These are phyloP conservation scores for Mycena sp. DNA, from an alignment of 1,284 basidiomycete genomes.

Conservation along the genomic window DNA sequence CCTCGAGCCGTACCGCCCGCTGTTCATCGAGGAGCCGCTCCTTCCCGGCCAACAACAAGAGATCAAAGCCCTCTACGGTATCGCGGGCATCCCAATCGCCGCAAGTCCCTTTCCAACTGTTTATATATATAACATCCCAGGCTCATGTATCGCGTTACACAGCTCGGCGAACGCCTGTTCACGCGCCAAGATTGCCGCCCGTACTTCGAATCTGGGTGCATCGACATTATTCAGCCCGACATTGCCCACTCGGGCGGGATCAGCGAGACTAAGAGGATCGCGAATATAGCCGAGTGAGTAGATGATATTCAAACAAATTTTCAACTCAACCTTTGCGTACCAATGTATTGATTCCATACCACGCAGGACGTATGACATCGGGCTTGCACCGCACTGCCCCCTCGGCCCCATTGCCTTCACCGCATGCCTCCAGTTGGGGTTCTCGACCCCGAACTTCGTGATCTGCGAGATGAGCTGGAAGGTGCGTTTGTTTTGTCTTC, in stretches of 20 bases:
- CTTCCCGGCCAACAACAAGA: slow-evolving; percentile 25
- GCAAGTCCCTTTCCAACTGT: too few species aligned
- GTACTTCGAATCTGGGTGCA: slow-evolving; percentile 73
- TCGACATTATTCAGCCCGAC: slow-evolving; percentile 83
- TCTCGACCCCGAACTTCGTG: slow-evolving; percentile 58
- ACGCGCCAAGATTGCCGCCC: slow-evolving; percentile 77
- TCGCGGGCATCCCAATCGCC: slow-evolving; percentile 28
- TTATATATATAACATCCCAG: too few species aligned
- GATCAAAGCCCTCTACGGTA: slow-evolving; percentile 20
- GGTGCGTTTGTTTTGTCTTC: too few species aligned
- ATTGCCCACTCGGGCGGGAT: slow-evolving; percentile 79
- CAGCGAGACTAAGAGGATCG: slow-evolving; percentile 75
- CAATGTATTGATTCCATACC: too few species aligned
- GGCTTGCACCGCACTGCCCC: slow-evolving; percentile 70
- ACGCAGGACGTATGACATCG: slow-evolving; percentile 64
- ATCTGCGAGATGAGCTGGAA: slow-evolving; percentile 33
- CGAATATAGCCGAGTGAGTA: slow-evolving; percentile 66
- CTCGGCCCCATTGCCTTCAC: slow-evolving; percentile 79
- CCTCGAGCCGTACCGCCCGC: slow-evolving; percentile 70
- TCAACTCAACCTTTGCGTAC: not conserved
- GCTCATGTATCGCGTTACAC: too few species aligned
- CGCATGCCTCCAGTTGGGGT: slow-evolving; percentile 70
- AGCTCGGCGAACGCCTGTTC: slow-evolving; percentile 76
- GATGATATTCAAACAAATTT: not conserved
- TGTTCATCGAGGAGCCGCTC: slow-evolving; percentile 76